Evolutionary conservation across 2,329 filamentous ascomycete species (phyloP).

Genomic region (Ceratocystiopsis sp.): DNA sequence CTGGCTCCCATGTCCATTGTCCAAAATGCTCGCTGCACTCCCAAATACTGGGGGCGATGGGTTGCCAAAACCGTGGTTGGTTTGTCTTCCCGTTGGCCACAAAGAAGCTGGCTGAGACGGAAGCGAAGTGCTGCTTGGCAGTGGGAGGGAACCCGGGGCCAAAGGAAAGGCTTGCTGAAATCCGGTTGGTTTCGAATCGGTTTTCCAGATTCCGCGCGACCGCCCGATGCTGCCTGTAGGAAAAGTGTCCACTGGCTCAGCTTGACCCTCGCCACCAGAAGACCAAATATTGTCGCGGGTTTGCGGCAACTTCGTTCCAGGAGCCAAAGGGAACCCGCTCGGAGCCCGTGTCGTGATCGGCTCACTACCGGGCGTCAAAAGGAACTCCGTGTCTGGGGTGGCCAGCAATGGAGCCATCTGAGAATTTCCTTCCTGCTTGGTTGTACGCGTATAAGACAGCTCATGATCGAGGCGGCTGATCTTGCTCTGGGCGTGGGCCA

Average conservation of each 20-base stretch:
- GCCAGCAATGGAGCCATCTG: conserved; percentile 26
- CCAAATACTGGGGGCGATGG: conserved; percentile 12
- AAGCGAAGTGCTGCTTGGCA: conserved; percentile 17
- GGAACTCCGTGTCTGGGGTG: conserved; percentile 21
- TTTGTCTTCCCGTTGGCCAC: conserved; percentile 29
- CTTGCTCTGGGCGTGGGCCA: conserved; percentile 52
- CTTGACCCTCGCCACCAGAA: conserved; percentile 34
- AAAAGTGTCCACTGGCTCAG: conserved; percentile 38
- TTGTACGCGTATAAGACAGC: conserved; percentile 43
- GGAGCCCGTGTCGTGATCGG: conserved; percentile 4
- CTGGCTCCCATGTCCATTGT: conserved; percentile 28
- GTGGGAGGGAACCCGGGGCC: conserved; percentile 12
- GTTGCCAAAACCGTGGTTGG: conserved; percentile 25
- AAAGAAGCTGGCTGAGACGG: conserved; percentile 19
- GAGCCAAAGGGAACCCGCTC: conserved; percentile 8
- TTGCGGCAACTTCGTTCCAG: conserved; percentile 11
- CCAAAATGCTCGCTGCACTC: conserved; percentile 17
- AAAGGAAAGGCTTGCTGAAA: conserved; percentile 16
- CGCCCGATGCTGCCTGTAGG: conserved; percentile 20
- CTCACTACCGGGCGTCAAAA: conserved; percentile 2
- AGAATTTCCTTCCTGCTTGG: conserved; percentile 37
- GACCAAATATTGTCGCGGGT: conserved; percentile 33
- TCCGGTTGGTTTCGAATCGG: conserved; percentile 22
- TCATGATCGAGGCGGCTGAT: conserved; percentile 58
- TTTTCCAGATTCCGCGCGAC: conserved; percentile 6